These are phyloP conservation scores for Discostella stelligera DNA, from an alignment of 352 stramenopile genomes.

Conservation along the genomic window DNA sequence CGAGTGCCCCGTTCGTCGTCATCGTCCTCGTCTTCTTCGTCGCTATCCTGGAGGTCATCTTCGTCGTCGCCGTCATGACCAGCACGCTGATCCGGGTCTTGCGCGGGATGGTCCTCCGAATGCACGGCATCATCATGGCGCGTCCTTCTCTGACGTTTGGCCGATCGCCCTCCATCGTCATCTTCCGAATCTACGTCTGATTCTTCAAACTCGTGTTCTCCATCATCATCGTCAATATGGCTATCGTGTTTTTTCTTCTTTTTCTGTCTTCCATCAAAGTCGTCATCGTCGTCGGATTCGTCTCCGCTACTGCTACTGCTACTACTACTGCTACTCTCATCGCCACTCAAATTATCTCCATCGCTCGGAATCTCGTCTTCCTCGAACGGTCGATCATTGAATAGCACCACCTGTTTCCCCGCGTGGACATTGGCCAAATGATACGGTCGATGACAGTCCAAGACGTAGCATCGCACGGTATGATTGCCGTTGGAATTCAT, in stretches of 20 bases:
- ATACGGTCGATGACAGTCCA: slow-evolving; percentile 93
- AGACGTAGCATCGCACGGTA: slow-evolving; percentile 84
- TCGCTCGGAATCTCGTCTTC: slow-evolving; percentile 65
- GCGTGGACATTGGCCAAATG: slow-evolving; percentile 96
- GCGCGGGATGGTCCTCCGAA: slow-evolving; percentile 15
- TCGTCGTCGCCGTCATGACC: slow-evolving; percentile 38
- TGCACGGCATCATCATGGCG: slow-evolving; percentile 30
- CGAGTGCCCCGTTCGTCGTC: slow-evolving; percentile 34
- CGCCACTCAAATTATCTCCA: slow-evolving; percentile 71
- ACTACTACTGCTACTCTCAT: slow-evolving; percentile 29
- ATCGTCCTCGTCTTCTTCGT: slow-evolving; percentile 9
- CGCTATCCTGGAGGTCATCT: slow-evolving; percentile 25
- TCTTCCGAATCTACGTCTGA: slow-evolving; percentile 34
- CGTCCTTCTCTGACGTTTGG: slow-evolving; percentile 20
- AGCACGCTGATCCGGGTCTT: too few relatives aligned
- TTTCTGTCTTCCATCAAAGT: slow-evolving; percentile 11
- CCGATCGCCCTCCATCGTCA: slow-evolving; percentile 6
- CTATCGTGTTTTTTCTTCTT: neutral
- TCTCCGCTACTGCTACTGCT: slow-evolving; percentile 83
- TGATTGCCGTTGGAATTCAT: neutral
- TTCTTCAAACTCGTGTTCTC: slow-evolving; percentile 37
- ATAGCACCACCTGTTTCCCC: slow-evolving; percentile 67
- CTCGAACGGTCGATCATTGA: slow-evolving; percentile 59
- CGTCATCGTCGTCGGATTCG: slow-evolving; percentile 62
- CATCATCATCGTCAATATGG: slow-evolving; percentile 40